Conservation (phyloP, 2,329 filamentous ascomycete genomes). For the Alternaria ethzedia region DNA sequence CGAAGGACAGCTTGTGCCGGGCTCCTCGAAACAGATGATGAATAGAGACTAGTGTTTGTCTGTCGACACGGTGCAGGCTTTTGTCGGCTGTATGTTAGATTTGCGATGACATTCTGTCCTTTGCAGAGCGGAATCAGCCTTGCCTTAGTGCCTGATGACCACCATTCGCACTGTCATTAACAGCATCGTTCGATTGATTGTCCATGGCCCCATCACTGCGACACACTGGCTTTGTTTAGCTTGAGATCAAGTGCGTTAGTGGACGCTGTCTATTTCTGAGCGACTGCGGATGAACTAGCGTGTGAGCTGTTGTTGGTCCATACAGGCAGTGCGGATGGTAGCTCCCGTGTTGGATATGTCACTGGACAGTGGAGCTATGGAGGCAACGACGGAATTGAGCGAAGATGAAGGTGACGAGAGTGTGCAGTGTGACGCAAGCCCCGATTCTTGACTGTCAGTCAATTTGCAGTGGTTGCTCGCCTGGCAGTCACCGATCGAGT, state of each 20-base stretch:
- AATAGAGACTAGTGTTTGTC: not conserved
- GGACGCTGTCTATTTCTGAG: not conserved
- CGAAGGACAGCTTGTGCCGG: not conserved
- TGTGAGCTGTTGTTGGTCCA: not conserved
- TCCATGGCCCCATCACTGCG: not conserved
- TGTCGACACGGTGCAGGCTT: not conserved
- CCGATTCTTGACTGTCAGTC: not conserved
- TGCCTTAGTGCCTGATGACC: not conserved
- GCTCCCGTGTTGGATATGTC: not conserved
- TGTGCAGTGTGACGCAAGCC: not conserved
- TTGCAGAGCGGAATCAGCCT: conserved; percentile 3
- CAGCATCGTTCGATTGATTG: not conserved
- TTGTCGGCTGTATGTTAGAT: not conserved
- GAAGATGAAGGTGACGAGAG: not conserved
- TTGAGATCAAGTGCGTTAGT: not conserved
- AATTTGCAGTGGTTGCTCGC: not conserved
- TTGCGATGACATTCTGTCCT: not conserved
- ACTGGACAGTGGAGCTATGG: not conserved
- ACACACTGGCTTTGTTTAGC: not conserved
- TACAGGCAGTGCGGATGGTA: not conserved
- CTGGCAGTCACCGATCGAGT: not conserved
- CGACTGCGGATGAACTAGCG: not conserved
- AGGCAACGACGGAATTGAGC: not conserved
- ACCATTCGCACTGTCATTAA: not conserved
- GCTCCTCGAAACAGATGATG: not conserved